A percentile compares a stretch with the other conserved stretches of the same genome.
phyloP scores from a whole-genome alignment of 2,329 filamentous ascomycete genomes.

The Colletotrichum sojae region DNA sequence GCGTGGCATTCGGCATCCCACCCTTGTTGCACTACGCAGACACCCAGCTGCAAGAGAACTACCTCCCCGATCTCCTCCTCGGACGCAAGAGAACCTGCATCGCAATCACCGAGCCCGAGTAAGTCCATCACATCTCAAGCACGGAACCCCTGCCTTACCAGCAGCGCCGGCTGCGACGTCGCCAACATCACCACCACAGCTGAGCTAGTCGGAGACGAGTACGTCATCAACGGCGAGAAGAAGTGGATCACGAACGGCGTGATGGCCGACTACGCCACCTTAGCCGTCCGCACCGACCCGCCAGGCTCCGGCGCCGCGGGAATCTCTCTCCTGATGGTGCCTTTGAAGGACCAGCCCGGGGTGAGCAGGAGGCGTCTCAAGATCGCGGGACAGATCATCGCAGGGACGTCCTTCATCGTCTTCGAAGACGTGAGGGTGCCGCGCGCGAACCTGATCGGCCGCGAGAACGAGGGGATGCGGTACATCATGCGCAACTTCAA shows the following conservation, averaged over 20 bases:
- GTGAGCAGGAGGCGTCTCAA: slow-evolving; percentile 78
- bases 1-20: not conserved
- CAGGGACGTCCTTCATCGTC: slow-evolving; percentile 82
- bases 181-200: slow-evolving; percentile 80
- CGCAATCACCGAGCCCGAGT: slow-evolving; percentile 82
- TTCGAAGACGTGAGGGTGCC: slow-evolving; percentile 82
- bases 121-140: not conserved
- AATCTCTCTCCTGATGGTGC: slow-evolving; percentile 78
- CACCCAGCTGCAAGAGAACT: slow-evolving; percentile 58
- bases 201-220: slow-evolving; percentile 74
- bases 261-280: slow-evolving; percentile 76
- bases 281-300: slow-evolving; percentile 80
- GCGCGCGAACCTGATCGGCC: slow-evolving; percentile 77
- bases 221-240: slow-evolving; percentile 81
- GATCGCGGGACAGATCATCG: slow-evolving; percentile 74
- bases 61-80: slow-evolving; percentile 77
- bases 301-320: slow-evolving; percentile 72
- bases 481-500: slow-evolving; percentile 88
- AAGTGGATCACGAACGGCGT: slow-evolving; percentile 86
- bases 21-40: slow-evolving; percentile 1
- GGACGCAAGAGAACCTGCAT: slow-evolving; percentile 80
- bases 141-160: fast-evolving
- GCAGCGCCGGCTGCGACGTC: slow-evolving; percentile 77
- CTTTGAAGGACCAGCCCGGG: slow-evolving; percentile 76
- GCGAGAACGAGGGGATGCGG: slow-evolving; percentile 79